Base-by-base conservation (phyloP, 2,329 filamentous ascomycete species). In the Phialophora macrospora region DNA sequence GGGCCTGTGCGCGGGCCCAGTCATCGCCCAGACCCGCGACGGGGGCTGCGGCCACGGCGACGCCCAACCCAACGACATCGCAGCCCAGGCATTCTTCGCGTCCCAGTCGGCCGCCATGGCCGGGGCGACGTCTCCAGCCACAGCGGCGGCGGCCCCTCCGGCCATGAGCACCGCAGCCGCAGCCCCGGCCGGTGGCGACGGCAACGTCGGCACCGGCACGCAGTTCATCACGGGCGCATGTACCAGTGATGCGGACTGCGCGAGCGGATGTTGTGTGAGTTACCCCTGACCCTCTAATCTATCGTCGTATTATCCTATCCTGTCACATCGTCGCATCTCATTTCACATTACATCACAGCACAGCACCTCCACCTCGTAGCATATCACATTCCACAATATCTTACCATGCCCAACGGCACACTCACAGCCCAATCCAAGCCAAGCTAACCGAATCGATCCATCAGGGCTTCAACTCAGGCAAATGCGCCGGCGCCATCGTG, bases 161-260 rank as follows among this genome's bases (percentile, higher is more conserved):
- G 52, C 52, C 28, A 54, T 34, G 28, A 51, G n/a, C 22, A 48
- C 54, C 24, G 17, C 57, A 32, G 20, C 49, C 9, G 64, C 64
- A 8, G 58, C 64, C 2, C 46, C 67, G 5, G 64, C 54, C 62
- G 4, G 46, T 62, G 4, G 64, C 59, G 60, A n/a, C 26, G 55
- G 62, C 46, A 61, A 66, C 14, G 65, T 62, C 17, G 67, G 64
- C 3, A 63, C 61, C 9, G 72, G 73, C 11, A 71, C 67, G n/a
- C 74, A 75, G 51, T 75, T 74, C 68, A 75, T 75, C 60, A 75
- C 74, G 1, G 74, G 73, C 1, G 38, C 60, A 28, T 75, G 74
- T 58, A 55, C 49, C 1, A 67, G 54, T 34, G 72, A 74, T 62
- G 69, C 68, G 1, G 72, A 74, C 52, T 74, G 73, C 51, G 75